Evolutionary conservation across 1,284 basidiomycete species (phyloP), one percentile per base, ranked within the genome.

Genomic region (Sparassis latifolia): DNA sequence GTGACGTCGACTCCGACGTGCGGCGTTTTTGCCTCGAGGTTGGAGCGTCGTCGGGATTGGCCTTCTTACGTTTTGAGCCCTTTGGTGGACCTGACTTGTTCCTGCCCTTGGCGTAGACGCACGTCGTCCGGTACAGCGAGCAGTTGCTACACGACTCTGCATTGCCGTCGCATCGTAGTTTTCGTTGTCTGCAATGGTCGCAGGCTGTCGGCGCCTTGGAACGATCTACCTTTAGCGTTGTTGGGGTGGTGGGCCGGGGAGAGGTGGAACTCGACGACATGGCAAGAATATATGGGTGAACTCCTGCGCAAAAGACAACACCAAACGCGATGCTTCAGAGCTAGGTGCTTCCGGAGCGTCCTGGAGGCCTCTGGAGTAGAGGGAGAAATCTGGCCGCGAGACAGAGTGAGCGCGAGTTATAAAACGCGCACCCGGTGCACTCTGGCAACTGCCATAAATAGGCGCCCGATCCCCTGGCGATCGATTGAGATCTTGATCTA

Each of bases 81-180:
- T 46, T 33, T 20, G 10, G 45, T 10, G 45, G 45, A 31, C 45
- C 45, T 6, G 45, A 46, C 45, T 37, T 33, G 6, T 46, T 46
- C 20, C 45, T 31, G 7, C 32, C 45, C 6, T 33, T 31, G 33
- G 33, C 45, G 28, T 46, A 46, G 6, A 5, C n/a, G 33, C 45
- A 46, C 5, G 33, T 31, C 5, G 33, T 37, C 33, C 38, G n/a
- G 28, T 46, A 37, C 10, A 46, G 33, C 33, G 28, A 46, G 33
- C 45, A 46, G 29, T 46, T 46, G 45, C 45, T 46, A 27, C 45
- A 46, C 5, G 45, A 46, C 10, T 31, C 32, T 31, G 33, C 38
- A 5, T 33, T 7, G 20, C 33, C 31, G 28, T 46, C 33, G 33
- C 45, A 46, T 7, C 45, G 31, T 20, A 46, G 45, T 27, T 46